A percentile compares a stretch with the other conserved stretches of the same genome.
Conservation (phyloP, 78 protist species). For the Salpingoeca rosetta region DNA sequence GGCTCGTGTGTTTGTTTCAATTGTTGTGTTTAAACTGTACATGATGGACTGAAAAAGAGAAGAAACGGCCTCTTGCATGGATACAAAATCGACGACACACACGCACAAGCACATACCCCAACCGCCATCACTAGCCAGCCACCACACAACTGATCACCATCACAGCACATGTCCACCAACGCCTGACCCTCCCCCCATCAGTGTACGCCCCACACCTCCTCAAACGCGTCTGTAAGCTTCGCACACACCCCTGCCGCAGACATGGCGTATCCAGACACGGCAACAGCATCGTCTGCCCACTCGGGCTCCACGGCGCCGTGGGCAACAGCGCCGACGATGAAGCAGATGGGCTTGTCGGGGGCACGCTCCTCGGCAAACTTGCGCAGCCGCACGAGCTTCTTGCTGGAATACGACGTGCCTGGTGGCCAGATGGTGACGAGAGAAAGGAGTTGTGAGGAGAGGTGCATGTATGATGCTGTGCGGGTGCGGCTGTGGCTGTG, state of each 20-base stretch:
- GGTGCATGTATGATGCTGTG: background rate
- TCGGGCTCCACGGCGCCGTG: slow-evolving; percentile 64
- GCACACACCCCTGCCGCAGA: slow-evolving; percentile 69
- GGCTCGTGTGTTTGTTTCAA: no score
- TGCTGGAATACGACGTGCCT: slow-evolving; percentile 18
- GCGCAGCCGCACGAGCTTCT: slow-evolving; percentile 7
- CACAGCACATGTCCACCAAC: no score
- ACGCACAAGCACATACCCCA: no score
- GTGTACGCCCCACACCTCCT: slow-evolving; percentile 55
- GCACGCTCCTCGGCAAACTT: slow-evolving; percentile 15
- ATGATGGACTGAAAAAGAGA: no score
- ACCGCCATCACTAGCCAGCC: no score
- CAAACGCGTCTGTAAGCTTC: slow-evolving; percentile 65
- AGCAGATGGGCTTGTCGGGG: slow-evolving; percentile 43
- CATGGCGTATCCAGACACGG: slow-evolving; percentile 72
- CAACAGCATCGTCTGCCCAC: slow-evolving; percentile 55
- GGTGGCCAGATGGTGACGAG: background rate
- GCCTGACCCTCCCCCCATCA: no score
- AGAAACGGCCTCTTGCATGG: no score
- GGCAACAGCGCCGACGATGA: slow-evolving; percentile 79
- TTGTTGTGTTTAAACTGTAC: no score
- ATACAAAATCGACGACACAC: no score
- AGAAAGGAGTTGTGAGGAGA: background rate
- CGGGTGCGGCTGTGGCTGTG: no score
- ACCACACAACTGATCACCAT: no score